Percentiles rank a stretch among this genome's conserved stretches.
Evolutionary conservation across 1,284 basidiomycete genomes (phyloP).

Genomic region (Xanthoconium separans): DNA sequence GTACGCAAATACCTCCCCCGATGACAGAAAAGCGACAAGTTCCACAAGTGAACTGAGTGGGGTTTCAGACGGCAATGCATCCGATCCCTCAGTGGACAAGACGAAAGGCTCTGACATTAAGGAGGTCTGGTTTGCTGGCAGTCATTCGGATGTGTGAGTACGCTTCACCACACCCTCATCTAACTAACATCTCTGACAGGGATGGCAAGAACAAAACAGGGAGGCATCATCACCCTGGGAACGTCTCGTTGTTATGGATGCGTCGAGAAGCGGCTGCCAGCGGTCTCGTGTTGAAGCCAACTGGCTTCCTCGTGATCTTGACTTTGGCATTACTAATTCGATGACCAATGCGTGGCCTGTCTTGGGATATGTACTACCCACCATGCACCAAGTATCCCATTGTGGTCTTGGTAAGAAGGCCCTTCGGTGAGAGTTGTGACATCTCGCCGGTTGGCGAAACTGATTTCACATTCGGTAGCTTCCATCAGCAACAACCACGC

Average conservation of each 20-base stretch:
- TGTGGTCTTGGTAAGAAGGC: slow-evolving; percentile 11
- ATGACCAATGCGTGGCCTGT: slow-evolving; percentile 19
- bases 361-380: slow-evolving; percentile 28
- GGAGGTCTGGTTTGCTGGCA: no score
- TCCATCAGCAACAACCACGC: slow-evolving; percentile 12
- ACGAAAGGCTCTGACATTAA: no score
- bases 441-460: neutral
- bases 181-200: no score
- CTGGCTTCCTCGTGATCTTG: slow-evolving; percentile 30
- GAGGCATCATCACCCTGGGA: neutral
- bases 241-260: slow-evolving; percentile 31
- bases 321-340: slow-evolving; percentile 22
- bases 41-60: no score
- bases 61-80: no score
- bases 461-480: slow-evolving; percentile 11
- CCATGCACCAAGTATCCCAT: slow-evolving; percentile 27
- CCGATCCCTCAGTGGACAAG: no score
- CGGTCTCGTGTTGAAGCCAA: slow-evolving; percentile 24
- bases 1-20: no score
- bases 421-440: slow-evolving; percentile 11
- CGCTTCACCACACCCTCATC: no score
- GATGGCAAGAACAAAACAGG: no score
- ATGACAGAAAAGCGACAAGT: no score
- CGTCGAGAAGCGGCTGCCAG: slow-evolving; percentile 19
- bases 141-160: no score